Base-by-base conservation (phyloP, 257 asterid species). In the Rhazya stricta region DNA sequence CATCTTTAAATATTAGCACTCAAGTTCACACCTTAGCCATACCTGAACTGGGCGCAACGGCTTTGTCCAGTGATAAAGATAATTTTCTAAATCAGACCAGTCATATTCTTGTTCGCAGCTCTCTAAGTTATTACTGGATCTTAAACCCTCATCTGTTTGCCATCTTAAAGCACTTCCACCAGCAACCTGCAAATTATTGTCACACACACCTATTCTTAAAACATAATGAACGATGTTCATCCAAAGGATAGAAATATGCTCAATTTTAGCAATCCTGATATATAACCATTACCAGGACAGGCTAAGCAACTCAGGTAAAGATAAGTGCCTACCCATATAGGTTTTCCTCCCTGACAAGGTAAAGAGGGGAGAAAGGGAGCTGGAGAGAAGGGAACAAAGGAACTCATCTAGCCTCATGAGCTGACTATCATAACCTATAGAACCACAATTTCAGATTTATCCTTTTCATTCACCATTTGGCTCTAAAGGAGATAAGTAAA, bases 11-110 rank as follows among this genome's bases (percentile, higher is more conserved):
- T 74, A 72, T 18, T 25, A 56, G 63, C 34, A 57, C 66, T 72
- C 51, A 81, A 75, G 83, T 76, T 78, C 81, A 67, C 81, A 82
- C 76, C 81, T 81, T 79, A 74, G 72, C 42, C 83, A 75, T 83
- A 94, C 99, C 97, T 95, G 99, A 88, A 95, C 89, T 7, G 97
- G 96, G 12, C 97, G 96, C 68, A 95, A 82, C 36, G 80, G 69
- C 84, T 86, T 88, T 5, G 99, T 89, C 98, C 98, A 95, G 78
- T 88, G 89, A 87, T 78, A 76, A 50, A 95, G 91, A 78, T 92
- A 96, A 53, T 84, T 82, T 78, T 95, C 99, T 53, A 90, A 74
- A 74, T 83, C 90, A 23, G 57, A 72, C 99, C 99, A 91, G 75
- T 86, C 92, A 80, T 86, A 79, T 78, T 87, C 95, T 60, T 79